These are phyloP conservation scores for Vinca minor DNA, from an alignment of 257 asterid genomes.

Conservation along the genomic window DNA sequence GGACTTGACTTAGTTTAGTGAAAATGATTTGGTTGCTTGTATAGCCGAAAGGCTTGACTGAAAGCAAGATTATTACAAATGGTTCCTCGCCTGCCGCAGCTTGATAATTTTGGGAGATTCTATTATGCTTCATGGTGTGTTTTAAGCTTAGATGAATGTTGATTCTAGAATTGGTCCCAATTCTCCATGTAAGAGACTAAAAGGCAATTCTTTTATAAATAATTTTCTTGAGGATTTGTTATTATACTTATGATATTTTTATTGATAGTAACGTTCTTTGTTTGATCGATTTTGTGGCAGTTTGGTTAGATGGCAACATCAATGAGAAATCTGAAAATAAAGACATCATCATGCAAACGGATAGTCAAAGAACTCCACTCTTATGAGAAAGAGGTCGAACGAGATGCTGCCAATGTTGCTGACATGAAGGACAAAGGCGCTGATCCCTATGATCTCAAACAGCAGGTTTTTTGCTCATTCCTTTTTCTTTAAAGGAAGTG, in stretches of 20 bases:
- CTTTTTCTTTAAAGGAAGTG: background rate
- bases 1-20: background rate
- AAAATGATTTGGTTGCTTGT: background rate
- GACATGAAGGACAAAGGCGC: constrained; percentile 78
- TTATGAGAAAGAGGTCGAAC: constrained; percentile 79
- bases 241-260: too few relatives aligned
- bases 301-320: background rate
- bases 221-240: background rate
- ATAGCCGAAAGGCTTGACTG: background rate
- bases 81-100: background rate
- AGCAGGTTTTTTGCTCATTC: constrained; percentile 43
- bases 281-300: background rate
- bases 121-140: background rate
- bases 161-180: background rate
- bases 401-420: constrained; percentile 74
- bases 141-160: background rate
- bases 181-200: background rate
- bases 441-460: constrained; percentile 82
- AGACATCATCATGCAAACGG: constrained; percentile 76
- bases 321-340: constrained; percentile 68
- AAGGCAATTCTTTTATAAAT: background rate
- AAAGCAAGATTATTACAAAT: background rate
- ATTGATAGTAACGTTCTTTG: too few relatives aligned
- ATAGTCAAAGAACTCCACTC: constrained; percentile 73
- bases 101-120: background rate